A percentile compares a stretch with the other conserved stretches of the same genome.
These are phyloP conservation scores for Bryoerythrophyllum caledonicum DNA, from an alignment of 225 moss, liverwort and hornwort species.

Conservation along the genomic window DNA sequence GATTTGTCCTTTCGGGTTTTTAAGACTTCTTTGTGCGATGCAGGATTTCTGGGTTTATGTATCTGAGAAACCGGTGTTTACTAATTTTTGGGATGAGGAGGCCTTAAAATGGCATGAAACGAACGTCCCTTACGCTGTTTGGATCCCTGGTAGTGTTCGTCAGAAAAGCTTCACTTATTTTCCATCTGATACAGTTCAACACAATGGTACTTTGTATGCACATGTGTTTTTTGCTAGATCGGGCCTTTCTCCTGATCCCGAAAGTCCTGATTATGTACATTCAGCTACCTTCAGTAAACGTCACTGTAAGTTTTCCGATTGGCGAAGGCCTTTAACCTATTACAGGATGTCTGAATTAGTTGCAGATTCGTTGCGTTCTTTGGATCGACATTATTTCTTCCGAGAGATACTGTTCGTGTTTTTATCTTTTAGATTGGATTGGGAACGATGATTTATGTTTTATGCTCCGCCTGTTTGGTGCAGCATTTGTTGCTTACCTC, in stretches of 20 bases:
- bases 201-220: conserved; percentile 74
- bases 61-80: conserved; percentile 62
- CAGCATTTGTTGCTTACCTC: conserved; percentile 70
- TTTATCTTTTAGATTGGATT: neutral
- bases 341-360: neutral
- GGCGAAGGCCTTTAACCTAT: neutral
- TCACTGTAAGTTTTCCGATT: conserved; percentile 49
- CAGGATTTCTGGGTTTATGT: conserved; percentile 89
- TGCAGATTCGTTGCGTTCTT: neutral
- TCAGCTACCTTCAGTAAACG: conserved; percentile 53
- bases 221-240: conserved; percentile 80
- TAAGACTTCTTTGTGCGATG: conserved; percentile 15
- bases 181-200: conserved; percentile 70
- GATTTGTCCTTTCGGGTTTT: neutral
- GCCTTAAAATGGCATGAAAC: conserved; percentile 82
- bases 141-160: conserved; percentile 73
- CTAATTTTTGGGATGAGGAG: conserved; percentile 62
- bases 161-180: conserved; percentile 45
- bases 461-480: conserved; percentile 5
- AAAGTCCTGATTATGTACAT: conserved; percentile 54
- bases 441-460: conserved; percentile 7
- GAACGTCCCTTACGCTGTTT: conserved; percentile 83
- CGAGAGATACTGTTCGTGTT: conserved; percentile 7
- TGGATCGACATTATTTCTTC: neutral
- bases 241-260: conserved; percentile 81